phyloP scores from a whole-genome alignment of 805 yeast species.

The Wickerhamiella hasegawae region DNA sequence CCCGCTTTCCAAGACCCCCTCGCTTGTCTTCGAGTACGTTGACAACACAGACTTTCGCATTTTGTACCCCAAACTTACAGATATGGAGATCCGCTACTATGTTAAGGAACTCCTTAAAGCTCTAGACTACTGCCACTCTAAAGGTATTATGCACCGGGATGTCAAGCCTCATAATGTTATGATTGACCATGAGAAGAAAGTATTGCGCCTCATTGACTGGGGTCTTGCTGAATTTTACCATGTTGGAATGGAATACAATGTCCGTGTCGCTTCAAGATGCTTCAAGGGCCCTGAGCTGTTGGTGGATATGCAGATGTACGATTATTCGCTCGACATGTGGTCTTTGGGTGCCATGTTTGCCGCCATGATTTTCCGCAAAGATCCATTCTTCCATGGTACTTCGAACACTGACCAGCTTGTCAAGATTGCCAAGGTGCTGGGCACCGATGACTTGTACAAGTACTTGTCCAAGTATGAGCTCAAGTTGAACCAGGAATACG shows the following conservation, averaged over 20 bases:
- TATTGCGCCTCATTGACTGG: constrained; percentile 78
- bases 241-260: constrained; percentile 77
- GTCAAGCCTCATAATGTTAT: constrained; percentile 88
- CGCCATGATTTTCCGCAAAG: constrained; percentile 72
- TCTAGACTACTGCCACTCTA: constrained; percentile 74
- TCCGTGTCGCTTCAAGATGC: constrained; percentile 80
- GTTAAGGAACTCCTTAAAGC: constrained; percentile 72
- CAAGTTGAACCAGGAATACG: constrained; percentile 60
- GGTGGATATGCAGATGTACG: constrained; percentile 69
- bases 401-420: constrained; percentile 85
- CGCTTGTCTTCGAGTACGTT: constrained; percentile 71
- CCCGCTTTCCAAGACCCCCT: constrained; percentile 63
- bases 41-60: constrained; percentile 76
- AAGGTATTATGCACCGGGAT: constrained; percentile 91
- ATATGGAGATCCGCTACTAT: constrained; percentile 63
- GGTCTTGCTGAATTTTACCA: constrained; percentile 90
- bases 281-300: constrained; percentile 85
- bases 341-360: constrained; percentile 86
- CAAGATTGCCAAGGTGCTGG: constrained; percentile 75
- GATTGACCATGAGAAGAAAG: constrained; percentile 57
- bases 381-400: constrained; percentile 85
- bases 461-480: constrained; percentile 58
- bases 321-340: constrained; percentile 83
- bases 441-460: constrained; percentile 56
- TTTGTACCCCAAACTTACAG: constrained; percentile 64